phyloP scores from a whole-genome alignment of 768 basidiomycete species.

The Pleurotus salmoneostramineus region DNA sequence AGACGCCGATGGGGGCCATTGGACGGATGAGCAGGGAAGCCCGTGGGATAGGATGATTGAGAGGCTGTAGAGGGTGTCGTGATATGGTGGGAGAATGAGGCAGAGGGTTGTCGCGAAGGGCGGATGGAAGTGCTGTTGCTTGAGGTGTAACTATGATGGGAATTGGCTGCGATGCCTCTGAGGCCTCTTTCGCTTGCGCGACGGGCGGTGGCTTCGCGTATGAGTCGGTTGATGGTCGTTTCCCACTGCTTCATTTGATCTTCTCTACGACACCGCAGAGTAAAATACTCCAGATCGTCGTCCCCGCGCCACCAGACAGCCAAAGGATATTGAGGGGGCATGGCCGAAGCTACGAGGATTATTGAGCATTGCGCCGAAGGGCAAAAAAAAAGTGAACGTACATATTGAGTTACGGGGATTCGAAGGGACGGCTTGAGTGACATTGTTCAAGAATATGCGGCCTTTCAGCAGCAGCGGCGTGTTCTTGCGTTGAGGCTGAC shows the following conservation, averaged over 20 bases:
- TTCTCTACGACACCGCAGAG: constrained; percentile 87
- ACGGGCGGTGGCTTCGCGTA: constrained; percentile 70
- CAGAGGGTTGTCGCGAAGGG: constrained; percentile 31
- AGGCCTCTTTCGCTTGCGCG: constrained; percentile 63
- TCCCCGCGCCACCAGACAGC: constrained; percentile 95
- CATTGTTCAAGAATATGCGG: constrained; percentile 95
- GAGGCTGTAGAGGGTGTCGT: constrained; percentile 12
- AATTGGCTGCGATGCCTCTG: constrained; percentile 41
- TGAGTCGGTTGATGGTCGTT: constrained; percentile 80
- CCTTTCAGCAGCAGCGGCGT: constrained; percentile 90
- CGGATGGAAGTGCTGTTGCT: constrained; percentile 39
- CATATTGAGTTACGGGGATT: constrained; percentile 57
- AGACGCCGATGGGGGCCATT: constrained; percentile 24
- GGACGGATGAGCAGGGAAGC: constrained; percentile 26
- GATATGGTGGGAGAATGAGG: constrained; percentile 31
- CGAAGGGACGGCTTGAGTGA: constrained; percentile 72
- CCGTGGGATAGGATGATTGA: constrained; percentile 23
- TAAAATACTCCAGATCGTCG: constrained; percentile 90
- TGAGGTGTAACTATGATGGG: constrained; percentile 1
- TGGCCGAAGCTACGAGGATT: constrained; percentile 36
- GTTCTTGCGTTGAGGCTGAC: constrained; percentile 66
- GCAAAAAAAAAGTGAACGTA: constrained; percentile 30
- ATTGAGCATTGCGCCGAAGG: constrained; percentile 5
- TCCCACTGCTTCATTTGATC: constrained; percentile 96
- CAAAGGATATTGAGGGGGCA: constrained; percentile 66